Evolutionary conservation across 768 basidiomycete species (phyloP).

Genomic region (Suillus weaverae): DNA sequence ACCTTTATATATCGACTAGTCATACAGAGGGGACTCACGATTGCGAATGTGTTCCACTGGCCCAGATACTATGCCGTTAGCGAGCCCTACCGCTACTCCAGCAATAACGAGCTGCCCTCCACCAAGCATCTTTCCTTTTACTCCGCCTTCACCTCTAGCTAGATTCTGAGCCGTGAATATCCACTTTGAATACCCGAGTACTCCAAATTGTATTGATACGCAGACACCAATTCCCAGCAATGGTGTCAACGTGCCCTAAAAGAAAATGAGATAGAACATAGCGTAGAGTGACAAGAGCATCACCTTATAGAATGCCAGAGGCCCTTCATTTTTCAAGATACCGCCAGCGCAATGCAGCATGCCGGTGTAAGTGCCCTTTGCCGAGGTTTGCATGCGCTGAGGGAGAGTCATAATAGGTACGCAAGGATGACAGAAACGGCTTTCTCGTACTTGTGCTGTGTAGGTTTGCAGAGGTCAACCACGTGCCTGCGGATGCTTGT

Average conservation of each 20-base stretch:
- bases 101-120: conserved; percentile 68
- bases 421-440: too few relatives aligned
- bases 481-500: too few relatives aligned
- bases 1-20: conserved; percentile 59
- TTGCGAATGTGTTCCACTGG: conserved; percentile 99
- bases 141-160: conserved; percentile 57
- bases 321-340: conserved; percentile 88
- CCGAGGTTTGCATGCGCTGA: conserved; percentile 92
- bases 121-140: conserved; percentile 59
- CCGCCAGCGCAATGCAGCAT: conserved; percentile 88
- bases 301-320: conserved; percentile 94
- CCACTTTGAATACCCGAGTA: conserved; percentile 83
- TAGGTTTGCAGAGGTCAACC: too few relatives aligned
- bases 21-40: conserved; percentile 49
- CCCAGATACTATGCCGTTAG: conserved; percentile 91
- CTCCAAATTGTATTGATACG: conserved; percentile 95
- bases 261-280: conserved; percentile 9
- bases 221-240: conserved; percentile 91
- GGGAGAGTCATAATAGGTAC: conserved; percentile 15
- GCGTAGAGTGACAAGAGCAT: background rate
- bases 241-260: conserved; percentile 85
- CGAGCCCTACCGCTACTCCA: conserved; percentile 84
- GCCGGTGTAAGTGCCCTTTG: conserved; percentile 84
- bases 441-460: too few relatives aligned
- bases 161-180: conserved; percentile 67